phyloP scores from a whole-genome alignment of 148 eudicot species.

The Chenopodium formosanum region DNA sequence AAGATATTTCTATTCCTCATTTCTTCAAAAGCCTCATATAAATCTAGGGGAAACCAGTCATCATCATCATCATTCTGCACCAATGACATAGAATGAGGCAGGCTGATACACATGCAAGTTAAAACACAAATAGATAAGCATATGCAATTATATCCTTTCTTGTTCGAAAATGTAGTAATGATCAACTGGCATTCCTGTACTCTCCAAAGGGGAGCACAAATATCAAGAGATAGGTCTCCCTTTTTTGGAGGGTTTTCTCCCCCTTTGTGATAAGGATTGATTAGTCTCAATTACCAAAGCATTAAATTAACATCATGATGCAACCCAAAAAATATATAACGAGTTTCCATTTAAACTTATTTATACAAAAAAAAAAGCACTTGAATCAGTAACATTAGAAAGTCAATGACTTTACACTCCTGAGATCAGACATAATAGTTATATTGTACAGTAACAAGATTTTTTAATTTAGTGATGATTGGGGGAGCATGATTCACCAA shows the following conservation, averaged over 20 bases:
- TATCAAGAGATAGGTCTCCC: background rate
- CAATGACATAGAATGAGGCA: background rate
- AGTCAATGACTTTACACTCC: background rate
- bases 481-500: background rate
- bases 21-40: constrained; percentile 80
- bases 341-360: background rate
- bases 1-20: constrained; percentile 66
- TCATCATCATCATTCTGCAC: constrained; percentile 83
- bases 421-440: background rate
- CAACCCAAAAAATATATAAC: background rate
- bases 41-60: constrained; percentile 89
- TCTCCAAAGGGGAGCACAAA: background rate
- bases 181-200: background rate
- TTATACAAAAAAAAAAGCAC: background rate
- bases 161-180: background rate
- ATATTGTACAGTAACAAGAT: background rate
- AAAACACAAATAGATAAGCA: background rate
- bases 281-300: background rate
- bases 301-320: background rate
- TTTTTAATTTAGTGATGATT: background rate
- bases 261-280: background rate
- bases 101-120: background rate
- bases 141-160: background rate
- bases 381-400: background rate
- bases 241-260: background rate